Evolutionary conservation across 2,329 filamentous ascomycete genomes (phyloP).

Genomic region (Penicillium sp.): DNA sequence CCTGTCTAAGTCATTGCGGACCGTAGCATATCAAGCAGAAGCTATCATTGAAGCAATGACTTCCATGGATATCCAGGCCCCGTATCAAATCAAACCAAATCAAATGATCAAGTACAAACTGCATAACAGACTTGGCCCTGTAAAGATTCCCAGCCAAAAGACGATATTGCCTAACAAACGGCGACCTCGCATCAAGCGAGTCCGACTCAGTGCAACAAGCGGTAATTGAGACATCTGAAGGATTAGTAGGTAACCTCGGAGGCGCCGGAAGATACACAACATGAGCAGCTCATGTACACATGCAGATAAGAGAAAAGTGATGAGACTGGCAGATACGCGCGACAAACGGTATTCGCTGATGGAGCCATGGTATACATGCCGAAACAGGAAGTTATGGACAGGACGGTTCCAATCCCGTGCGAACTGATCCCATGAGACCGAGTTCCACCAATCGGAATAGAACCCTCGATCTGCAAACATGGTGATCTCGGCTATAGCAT

Average conservation of each 20-base stretch:
- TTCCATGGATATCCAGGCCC: neutral
- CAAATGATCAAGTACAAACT: slow-evolving; percentile 43
- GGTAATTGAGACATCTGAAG: slow-evolving; percentile 73
- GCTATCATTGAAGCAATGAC: neutral
- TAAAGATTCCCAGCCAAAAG: slow-evolving; percentile 78
- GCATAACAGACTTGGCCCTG: slow-evolving; percentile 64
- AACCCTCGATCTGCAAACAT: slow-evolving; percentile 75
- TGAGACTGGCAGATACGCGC: slow-evolving; percentile 68
- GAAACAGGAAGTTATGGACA: slow-evolving; percentile 72
- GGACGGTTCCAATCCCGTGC: slow-evolving; percentile 80
- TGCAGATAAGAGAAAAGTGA: slow-evolving; percentile 71
- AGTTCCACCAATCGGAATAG: slow-evolving; percentile 50
- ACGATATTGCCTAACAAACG: slow-evolving; percentile 67
- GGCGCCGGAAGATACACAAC: slow-evolving; percentile 67
- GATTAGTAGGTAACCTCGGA: slow-evolving; percentile 32
- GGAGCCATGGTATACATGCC: slow-evolving; percentile 75
- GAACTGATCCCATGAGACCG: slow-evolving; percentile 60
- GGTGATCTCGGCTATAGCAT: slow-evolving; percentile 73
- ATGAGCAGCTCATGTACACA: slow-evolving; percentile 73
- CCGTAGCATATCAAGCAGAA: neutral
- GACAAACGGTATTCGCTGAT: slow-evolving; percentile 71
- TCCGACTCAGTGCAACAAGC: slow-evolving; percentile 64
- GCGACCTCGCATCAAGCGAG: slow-evolving; percentile 59
- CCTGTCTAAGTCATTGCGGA: neutral
- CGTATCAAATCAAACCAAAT: neutral